Percentiles rank a stretch among this genome's conserved stretches.
Evolutionary conservation across 2,329 filamentous ascomycete species (phyloP).

Genomic region (Huntiella decipiens): DNA sequence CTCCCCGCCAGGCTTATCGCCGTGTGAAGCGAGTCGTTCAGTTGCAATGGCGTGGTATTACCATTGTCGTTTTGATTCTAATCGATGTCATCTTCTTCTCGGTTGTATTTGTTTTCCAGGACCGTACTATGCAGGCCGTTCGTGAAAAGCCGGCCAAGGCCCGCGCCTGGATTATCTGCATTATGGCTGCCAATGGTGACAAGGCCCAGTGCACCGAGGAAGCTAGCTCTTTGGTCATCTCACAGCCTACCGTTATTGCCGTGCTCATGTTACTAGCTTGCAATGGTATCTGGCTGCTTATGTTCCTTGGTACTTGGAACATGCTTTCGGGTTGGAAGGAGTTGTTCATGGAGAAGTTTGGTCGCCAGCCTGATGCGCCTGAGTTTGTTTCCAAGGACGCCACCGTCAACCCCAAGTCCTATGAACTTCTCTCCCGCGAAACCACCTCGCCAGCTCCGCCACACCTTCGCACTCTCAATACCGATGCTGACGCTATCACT

Average conservation of each 20-base stretch:
- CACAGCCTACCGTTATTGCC: slow-evolving; percentile 57
- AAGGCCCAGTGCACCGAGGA: slow-evolving; percentile 46
- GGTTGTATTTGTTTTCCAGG: slow-evolving; percentile 73
- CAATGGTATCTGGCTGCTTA: slow-evolving; percentile 67
- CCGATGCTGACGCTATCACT: not conserved
- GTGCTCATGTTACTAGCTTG: slow-evolving; percentile 70
- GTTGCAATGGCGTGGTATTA: slow-evolving; percentile 86
- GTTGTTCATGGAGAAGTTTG: slow-evolving; percentile 31
- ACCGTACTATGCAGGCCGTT: slow-evolving; percentile 46
- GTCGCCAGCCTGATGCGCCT: slow-evolving; percentile 30
- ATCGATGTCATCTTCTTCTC: slow-evolving; percentile 88
- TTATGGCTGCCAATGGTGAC: slow-evolving; percentile 37
- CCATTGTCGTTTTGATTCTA: slow-evolving; percentile 76
- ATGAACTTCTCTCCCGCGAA: slow-evolving; percentile 59
- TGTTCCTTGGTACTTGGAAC: slow-evolving; percentile 66
- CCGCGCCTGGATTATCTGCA: slow-evolving; percentile 50
- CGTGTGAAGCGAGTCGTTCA: slow-evolving; percentile 71
- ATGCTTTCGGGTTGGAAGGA: slow-evolving; percentile 75
- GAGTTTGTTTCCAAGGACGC: slow-evolving; percentile 88
- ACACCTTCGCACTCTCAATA: slow-evolving; percentile 16
- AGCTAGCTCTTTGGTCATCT: slow-evolving; percentile 46
- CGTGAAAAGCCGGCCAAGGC: slow-evolving; percentile 35
- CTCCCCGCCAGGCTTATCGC: slow-evolving; percentile 72
- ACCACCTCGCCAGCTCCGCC: slow-evolving; percentile 35
- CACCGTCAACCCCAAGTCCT: slow-evolving; percentile 47